phyloP scores from a whole-genome alignment of 2,329 filamentous ascomycete genomes.

The Colletotrichum sp. region DNA sequence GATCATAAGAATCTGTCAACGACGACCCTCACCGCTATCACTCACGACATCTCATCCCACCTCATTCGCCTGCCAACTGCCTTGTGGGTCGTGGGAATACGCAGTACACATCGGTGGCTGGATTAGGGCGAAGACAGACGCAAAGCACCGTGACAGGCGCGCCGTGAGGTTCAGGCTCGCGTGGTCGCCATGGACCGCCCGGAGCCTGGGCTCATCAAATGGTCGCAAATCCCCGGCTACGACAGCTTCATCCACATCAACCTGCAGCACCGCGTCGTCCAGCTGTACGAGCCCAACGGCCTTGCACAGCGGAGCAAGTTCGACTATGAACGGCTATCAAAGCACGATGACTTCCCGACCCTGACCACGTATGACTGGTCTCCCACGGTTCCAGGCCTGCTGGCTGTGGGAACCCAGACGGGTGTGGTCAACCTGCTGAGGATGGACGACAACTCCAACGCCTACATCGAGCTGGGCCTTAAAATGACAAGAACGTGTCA shows the following conservation, averaged over 20 bases:
- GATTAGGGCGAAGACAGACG: not conserved
- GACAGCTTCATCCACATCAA: conserved; percentile 71
- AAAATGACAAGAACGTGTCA: conserved; percentile 81
- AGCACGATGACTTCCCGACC: conserved; percentile 67
- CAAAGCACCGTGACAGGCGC: not conserved
- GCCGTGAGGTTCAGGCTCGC: not conserved
- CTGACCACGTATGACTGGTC: conserved; percentile 73
- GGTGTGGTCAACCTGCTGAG: conserved; percentile 78
- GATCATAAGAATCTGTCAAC: not conserved
- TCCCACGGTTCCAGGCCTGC: conserved; percentile 64
- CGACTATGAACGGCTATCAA: conserved; percentile 60
- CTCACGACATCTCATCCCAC: not conserved
- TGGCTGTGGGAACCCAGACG: conserved; percentile 76
- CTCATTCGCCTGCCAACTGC: not conserved
- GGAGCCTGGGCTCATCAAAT: conserved; percentile 68
- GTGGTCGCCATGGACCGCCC: conserved; percentile 57
- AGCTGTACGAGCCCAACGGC: conserved; percentile 67
- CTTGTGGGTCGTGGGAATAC: not conserved
- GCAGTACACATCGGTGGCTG: not conserved
- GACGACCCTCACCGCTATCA: not conserved
- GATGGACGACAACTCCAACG: conserved; percentile 73
- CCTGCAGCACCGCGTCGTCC: conserved; percentile 65
- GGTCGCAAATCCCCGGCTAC: conserved; percentile 64
- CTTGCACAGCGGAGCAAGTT: conserved; percentile 61
- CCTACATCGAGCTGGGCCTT: conserved; percentile 68